Conservation (phyloP, 495 filamentous ascomycete genomes). For the Sphaerosporella brunnea region DNA sequence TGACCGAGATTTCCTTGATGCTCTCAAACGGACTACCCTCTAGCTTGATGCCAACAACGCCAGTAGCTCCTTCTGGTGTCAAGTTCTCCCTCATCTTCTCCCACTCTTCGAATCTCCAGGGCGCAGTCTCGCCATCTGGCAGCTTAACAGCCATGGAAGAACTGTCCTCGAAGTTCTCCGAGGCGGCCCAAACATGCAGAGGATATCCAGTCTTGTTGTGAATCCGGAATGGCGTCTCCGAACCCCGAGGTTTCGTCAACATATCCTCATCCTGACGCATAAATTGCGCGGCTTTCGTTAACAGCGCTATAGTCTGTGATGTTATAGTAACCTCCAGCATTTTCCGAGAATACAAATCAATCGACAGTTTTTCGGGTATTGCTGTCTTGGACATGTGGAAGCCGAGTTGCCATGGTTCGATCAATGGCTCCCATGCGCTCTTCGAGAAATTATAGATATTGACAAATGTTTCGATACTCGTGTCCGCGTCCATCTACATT, state of each 20-base stretch:
- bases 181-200: conserved; percentile 62
- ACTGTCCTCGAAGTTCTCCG: conserved; percentile 40
- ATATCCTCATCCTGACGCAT: conserved; percentile 80
- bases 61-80: conserved; percentile 59
- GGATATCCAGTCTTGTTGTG: conserved; percentile 92
- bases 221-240: conserved; percentile 81
- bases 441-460: conserved; percentile 99
- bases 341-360: conserved; percentile 75
- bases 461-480: conserved; percentile 74
- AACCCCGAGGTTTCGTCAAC: conserved; percentile 76
- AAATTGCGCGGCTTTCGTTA: conserved; percentile 83
- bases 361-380: conserved; percentile 54
- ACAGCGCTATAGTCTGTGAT: conserved; percentile 80
- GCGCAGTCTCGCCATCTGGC: conserved; percentile 71
- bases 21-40: conserved; percentile 88
- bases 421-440: conserved; percentile 89
- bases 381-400: conserved; percentile 36
- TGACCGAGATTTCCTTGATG: conserved; percentile 71
- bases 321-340: conserved; percentile 83
- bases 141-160: conserved; percentile 54
- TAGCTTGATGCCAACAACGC: conserved; percentile 61
- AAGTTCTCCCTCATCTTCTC: conserved; percentile 84
- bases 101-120: conserved; percentile 94
- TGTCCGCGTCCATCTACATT: conserved; percentile 56
- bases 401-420: conserved; percentile 90